Percentiles rank a stretch among this genome's conserved stretches.
Evolutionary conservation across 2,329 filamentous ascomycete species (phyloP).

Genomic region (Myriosclerotinia scirpicola): DNA sequence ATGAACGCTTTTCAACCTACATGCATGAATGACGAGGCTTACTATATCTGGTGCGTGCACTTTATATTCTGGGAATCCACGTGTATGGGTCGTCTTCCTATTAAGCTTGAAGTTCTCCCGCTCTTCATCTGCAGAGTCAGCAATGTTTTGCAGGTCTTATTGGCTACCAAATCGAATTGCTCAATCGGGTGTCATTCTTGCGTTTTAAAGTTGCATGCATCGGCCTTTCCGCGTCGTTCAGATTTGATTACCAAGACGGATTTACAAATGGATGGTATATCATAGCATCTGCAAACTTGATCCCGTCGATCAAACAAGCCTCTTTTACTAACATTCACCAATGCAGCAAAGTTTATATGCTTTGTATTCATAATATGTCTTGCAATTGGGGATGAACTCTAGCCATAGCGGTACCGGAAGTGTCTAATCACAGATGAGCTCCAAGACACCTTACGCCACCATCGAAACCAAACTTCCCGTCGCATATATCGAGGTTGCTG

Average conservation of each 20-base stretch:
- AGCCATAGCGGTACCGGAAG: not conserved
- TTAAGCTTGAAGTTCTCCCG: conserved; percentile 8
- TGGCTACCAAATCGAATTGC: conserved; percentile 15
- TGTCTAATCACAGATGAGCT: not conserved
- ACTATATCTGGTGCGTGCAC: conserved; percentile 12
- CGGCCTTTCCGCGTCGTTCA: conserved; percentile 21
- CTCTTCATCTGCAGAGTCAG: conserved; percentile 17
- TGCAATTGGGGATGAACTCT: not conserved
- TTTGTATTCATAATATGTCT: conserved; percentile 1
- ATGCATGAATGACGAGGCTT: conserved; percentile 13
- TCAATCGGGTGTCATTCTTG: not conserved
- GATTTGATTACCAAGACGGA: conserved; percentile 12
- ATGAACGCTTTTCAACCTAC: conserved; percentile 5
- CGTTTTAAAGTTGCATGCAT: conserved; percentile 18
- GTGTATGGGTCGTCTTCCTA: not conserved
- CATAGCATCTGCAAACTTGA: not conserved
- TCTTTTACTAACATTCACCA: not conserved
- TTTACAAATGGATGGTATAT: conserved; percentile 2
- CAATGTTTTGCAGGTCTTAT: not conserved
- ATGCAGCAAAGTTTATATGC: not conserved
- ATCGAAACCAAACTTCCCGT: not conserved
- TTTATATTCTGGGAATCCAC: conserved; percentile 3
- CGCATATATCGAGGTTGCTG: not conserved
- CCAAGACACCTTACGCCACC: not conserved
- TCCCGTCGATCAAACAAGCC: not conserved